Base-by-base conservation (phyloP, 371 early-diverging fungal genomes). In the Amoeboaphelidium protococcarum region DNA sequence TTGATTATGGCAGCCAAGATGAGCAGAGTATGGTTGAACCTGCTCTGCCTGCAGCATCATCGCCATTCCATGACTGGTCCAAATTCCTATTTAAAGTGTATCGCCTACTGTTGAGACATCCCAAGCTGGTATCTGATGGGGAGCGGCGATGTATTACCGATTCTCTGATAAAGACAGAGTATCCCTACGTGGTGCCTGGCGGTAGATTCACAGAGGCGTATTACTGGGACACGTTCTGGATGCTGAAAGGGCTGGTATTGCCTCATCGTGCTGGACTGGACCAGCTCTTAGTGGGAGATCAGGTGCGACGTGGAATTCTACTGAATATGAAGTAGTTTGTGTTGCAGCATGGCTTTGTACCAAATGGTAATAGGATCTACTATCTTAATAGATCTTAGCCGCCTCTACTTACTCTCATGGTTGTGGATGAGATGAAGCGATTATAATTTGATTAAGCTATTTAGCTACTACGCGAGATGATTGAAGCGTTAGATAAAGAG, bases 141-240 rank as follows among this genome's bases (percentile, higher is more conserved):
- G 48, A 65, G 2, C 72, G 67, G 10, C 73, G 76, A 45, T 59
- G 42, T 0, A 59, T 71, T 1, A 67, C 70, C 13, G 60, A 69
- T 24, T 54, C 81, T 2, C n/a, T n/a, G n/a, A n/a, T n/a, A n/a
- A 58, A 63, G 24, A 59, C 70, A 0, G 57, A 63, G 16, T 59
- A 68, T 42, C 72, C 65, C 6, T 87, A 86, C 59, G 72, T 87
- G 1, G 74, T 87, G 10, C 88, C 91, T 10, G 91, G 91, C 2
- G 89, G 87, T 2, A 58, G 87, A 45, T 91, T 91, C 54, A 59
- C 78, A 46, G 88, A 91, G 67, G 64, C 74, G 24, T 86, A 87
- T 58, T 85, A 90, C 57, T 87, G 86, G 88, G 91, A 90, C 54
- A 68, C 75, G 19, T 86, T 66, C 53, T 91, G 80, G 66, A 73